Base-by-base conservation (phyloP, 305 asterid genomes). In the Rubia tinctorum region DNA sequence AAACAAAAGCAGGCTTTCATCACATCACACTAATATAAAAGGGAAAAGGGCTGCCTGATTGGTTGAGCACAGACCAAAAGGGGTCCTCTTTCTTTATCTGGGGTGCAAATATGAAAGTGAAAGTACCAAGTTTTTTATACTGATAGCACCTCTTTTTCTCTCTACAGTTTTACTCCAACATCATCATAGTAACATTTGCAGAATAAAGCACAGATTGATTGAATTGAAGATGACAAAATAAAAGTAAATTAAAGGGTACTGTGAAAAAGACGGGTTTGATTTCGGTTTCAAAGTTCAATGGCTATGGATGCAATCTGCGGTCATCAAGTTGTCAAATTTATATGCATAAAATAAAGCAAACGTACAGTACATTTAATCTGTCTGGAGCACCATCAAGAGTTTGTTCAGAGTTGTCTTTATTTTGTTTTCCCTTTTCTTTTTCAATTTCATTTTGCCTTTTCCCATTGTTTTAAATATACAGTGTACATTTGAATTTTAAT, bases 241-340 rank as follows among this genome's bases (percentile, higher is more conserved):
- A 39, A 70, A 13, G 71, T 12, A 51, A 69, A 20, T 18, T 20
- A 58, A 42, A 25, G n/a, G 27, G 25, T 34, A 37, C 15, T 25
- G 37, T 59, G 73, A 70, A 69, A 55, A 68, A 15, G 40, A 68
- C 25, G 30, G 59, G 60, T 7, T 55, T 45, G 72, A n/a, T 68
- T 67, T 68, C 45, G 72, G 53, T 68, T 67, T 68, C 42, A 68
- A 70, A 70, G n/a, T 42, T 30, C 30, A 22, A n/a, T 56, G 74
- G 74, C 40, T 39, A 60, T 71, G 69, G 15, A 14, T 37, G 49
- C 17, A 64, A 1, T 56, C 17, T 70, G 66, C 20, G n/a, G 51
- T 51, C 37, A 53, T 20, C 44, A 51, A 53, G 13, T 69, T 69
- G 63, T 69, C 73, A 69, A 69, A 53, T 18, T 59, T 59, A 51